Conservation (phyloP, 164 flowering plant species). For the Warburgia ugandensis region DNA sequence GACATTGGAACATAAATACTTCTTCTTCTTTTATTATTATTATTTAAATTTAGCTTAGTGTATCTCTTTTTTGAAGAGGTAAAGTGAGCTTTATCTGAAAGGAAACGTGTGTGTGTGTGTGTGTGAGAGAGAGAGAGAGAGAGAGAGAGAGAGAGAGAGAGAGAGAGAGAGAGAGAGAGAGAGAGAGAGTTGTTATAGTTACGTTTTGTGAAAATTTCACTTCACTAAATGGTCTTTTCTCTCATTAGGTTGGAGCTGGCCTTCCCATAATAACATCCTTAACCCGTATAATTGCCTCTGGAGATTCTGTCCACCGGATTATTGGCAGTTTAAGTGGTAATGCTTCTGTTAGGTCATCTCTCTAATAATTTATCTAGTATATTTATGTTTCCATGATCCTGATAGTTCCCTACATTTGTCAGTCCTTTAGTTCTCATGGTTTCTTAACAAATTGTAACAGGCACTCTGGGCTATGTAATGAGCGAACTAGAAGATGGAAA, state of each 20-base stretch:
- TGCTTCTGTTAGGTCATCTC: neutral
- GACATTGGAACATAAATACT: no score
- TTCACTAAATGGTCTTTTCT: neutral
- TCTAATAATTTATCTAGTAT: neutral
- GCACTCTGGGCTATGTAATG: constrained; percentile 94
- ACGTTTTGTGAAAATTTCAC: no score
- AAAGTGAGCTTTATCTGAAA: no score
- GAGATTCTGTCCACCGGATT: constrained; percentile 58
- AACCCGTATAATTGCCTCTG: constrained; percentile 69
- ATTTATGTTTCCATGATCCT: neutral
- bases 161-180: no score
- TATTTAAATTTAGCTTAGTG: no score
- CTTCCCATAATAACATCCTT: constrained; percentile 83
- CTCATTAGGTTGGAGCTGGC: constrained; percentile 88
- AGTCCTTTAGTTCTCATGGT: no score
- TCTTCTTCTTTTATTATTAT: no score
- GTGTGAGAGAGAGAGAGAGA: no score
- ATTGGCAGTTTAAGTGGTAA: constrained; percentile 92
- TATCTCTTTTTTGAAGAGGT: no score
- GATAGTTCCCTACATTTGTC: neutral
- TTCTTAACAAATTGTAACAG: constrained; percentile 25
- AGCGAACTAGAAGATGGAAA: constrained; percentile 87
- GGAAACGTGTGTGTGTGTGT: no score
- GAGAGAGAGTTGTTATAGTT: no score
- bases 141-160: no score